phyloP scores from a whole-genome alignment of 805 yeast species.

The Candida xiaguanensis region DNA sequence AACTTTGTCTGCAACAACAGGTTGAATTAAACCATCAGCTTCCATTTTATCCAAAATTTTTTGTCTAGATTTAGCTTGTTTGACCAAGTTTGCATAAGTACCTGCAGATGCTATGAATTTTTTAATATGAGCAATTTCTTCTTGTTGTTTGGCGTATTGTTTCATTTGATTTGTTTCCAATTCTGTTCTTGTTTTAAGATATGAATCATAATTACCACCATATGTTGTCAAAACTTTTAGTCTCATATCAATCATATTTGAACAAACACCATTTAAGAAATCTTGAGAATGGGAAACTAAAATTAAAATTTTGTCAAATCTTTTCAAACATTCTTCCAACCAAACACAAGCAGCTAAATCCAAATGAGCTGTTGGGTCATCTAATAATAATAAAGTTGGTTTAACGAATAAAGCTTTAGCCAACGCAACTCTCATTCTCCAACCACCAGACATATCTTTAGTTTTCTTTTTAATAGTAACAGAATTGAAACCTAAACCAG shows the following conservation, averaged over 20 bases:
- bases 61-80: constrained; percentile 98
- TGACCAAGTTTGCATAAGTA: constrained; percentile 97
- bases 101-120: constrained; percentile 99
- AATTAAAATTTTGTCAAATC: constrained; percentile 89
- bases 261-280: constrained; percentile 98
- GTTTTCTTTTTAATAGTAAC: constrained; percentile 88
- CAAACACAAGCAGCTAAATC: constrained; percentile 99
- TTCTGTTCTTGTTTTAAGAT: constrained; percentile 91
- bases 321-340: constrained; percentile 96
- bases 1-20: constrained; percentile 89
- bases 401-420: constrained; percentile 97
- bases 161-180: constrained; percentile 97
- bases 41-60: constrained; percentile 99
- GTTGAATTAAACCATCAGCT: constrained; percentile 94
- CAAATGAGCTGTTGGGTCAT: constrained; percentile 99
- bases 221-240: constrained; percentile 64
- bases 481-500: constrained; percentile 94
- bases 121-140: constrained; percentile 96
- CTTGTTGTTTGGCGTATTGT: constrained; percentile 96
- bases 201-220: constrained; percentile 99
- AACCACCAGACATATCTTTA: constrained; percentile 99
- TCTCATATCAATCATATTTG: constrained; percentile 98
- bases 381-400: constrained; percentile 90
- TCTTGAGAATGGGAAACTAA: constrained; percentile 98
- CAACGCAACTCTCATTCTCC: constrained; percentile 99